Conservation (phyloP, 345 rosid genomes). For the Pistacia vera region DNA sequence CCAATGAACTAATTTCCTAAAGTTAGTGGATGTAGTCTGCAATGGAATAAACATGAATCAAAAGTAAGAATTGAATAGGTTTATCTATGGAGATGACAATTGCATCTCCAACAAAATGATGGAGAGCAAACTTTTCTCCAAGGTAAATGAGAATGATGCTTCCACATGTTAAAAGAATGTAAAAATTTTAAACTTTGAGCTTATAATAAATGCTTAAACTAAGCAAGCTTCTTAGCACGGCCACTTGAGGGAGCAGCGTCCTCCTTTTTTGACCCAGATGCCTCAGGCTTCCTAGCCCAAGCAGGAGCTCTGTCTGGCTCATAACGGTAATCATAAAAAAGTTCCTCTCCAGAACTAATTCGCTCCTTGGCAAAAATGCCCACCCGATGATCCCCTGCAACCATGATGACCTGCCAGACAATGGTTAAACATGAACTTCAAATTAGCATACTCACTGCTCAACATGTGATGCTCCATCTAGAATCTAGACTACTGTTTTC, state of each 20-base stretch:
- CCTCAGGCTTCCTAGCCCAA: slow-evolving; percentile 97
- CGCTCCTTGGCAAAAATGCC: slow-evolving; percentile 97
- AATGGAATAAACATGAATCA: slow-evolving; percentile 20
- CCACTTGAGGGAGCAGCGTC: slow-evolving; percentile 79
- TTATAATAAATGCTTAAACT: slow-evolving; percentile 27
- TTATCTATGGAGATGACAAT: slow-evolving; percentile 37
- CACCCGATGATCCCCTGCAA: slow-evolving; percentile 94
- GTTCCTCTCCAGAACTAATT: slow-evolving; percentile 87
- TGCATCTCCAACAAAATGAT: slow-evolving; percentile 38
- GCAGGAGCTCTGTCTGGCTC: slow-evolving; percentile 98
- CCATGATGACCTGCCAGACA: slow-evolving; percentile 81
- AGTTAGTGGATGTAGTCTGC: slow-evolving; percentile 12
- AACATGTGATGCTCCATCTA: not conserved
- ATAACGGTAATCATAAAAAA: slow-evolving; percentile 92
- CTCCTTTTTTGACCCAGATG: slow-evolving; percentile 81
- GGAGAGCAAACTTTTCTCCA: slow-evolving; percentile 22
- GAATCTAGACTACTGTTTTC: not conserved
- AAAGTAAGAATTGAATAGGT: slow-evolving; percentile 25
- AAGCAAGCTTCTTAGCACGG: slow-evolving; percentile 96
- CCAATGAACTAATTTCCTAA: slow-evolving; percentile 10
- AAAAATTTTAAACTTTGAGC: slow-evolving; percentile 19
- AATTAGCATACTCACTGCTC: not conserved
- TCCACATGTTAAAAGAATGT: slow-evolving; percentile 46
- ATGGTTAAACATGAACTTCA: not conserved
- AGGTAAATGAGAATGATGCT: slow-evolving; percentile 35